Conservation (phyloP, 2,329 filamentous ascomycete species). For the Xylaria sp. region DNA sequence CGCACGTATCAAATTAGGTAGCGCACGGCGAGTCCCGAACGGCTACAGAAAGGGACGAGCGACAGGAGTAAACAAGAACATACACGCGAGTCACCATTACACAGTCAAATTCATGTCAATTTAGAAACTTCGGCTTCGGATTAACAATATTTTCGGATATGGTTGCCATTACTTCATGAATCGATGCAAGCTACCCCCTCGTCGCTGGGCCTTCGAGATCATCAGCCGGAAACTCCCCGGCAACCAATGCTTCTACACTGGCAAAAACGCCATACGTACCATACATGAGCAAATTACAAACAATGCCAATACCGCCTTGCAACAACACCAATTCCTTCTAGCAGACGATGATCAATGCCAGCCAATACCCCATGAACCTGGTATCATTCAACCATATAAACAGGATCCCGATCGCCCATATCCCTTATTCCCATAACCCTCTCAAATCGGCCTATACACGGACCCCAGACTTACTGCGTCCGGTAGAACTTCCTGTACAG, state of each 20-base stretch:
- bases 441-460: not conserved
- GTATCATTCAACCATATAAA: slow-evolving; percentile 25
- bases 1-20: not conserved
- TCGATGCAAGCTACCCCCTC: slow-evolving; percentile 20
- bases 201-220: slow-evolving; percentile 6
- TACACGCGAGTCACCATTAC: not conserved
- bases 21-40: no score
- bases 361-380: slow-evolving; percentile 26
- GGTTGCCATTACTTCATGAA: slow-evolving; percentile 35
- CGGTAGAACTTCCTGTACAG: slow-evolving; percentile 99
- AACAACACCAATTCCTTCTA: slow-evolving; percentile 31
- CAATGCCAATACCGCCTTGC: slow-evolving; percentile 13
- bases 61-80: not conserved
- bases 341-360: slow-evolving; percentile 27
- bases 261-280: slow-evolving; percentile 9
- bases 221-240: not conserved
- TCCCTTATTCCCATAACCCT: slow-evolving; percentile 9
- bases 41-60: not conserved
- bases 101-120: not conserved
- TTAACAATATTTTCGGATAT: slow-evolving; percentile 25
- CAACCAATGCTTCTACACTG: slow-evolving; percentile 4
- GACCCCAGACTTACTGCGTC: slow-evolving; percentile 56
- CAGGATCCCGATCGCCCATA: slow-evolving; percentile 9
- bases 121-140: not conserved
- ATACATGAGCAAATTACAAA: slow-evolving; percentile 17